phyloP scores from a whole-genome alignment of 768 basidiomycete species.

The Phlebiopsis gigantea region DNA sequence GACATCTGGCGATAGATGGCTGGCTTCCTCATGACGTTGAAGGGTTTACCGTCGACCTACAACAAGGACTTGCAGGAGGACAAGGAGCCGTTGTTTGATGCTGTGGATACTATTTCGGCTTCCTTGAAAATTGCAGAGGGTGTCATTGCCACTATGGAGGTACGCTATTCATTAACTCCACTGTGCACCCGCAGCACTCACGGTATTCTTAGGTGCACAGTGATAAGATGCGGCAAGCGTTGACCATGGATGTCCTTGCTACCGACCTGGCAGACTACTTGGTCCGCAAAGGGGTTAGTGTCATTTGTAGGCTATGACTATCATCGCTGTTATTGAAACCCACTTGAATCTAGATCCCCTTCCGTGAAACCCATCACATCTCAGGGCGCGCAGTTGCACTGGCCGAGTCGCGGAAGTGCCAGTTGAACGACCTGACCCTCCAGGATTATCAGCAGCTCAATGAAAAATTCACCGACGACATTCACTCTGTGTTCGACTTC shows the following conservation, averaged over 20 bases:
- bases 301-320: conserved; percentile 7
- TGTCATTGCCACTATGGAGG: conserved; percentile 86
- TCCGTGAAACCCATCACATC: conserved; percentile 98
- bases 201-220: conserved; percentile 61
- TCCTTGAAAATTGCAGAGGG: conserved; percentile 92
- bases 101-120: conserved; percentile 83
- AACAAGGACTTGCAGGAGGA: conserved; percentile 99
- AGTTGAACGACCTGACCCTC: conserved; percentile 75
- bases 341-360: conserved; percentile 86
- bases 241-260: conserved; percentile 97
- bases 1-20: conserved; percentile 59
- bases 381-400: conserved; percentile 95
- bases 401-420: conserved; percentile 77
- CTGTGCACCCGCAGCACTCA: neutral
- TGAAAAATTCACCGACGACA: conserved; percentile 75
- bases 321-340: neutral
- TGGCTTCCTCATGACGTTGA: conserved; percentile 95
- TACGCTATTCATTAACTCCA: conserved; percentile 29
- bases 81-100: conserved; percentile 95
- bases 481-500: conserved; percentile 86
- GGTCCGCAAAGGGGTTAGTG: conserved; percentile 91
- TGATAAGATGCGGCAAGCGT: conserved; percentile 82
- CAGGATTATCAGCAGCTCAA: conserved; percentile 75
- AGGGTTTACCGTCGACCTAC: conserved; percentile 96
- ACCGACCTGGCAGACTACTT: conserved; percentile 99